phyloP scores from a whole-genome alignment of 495 filamentous ascomycete genomes.

The Lophiostoma macrostomum region DNA sequence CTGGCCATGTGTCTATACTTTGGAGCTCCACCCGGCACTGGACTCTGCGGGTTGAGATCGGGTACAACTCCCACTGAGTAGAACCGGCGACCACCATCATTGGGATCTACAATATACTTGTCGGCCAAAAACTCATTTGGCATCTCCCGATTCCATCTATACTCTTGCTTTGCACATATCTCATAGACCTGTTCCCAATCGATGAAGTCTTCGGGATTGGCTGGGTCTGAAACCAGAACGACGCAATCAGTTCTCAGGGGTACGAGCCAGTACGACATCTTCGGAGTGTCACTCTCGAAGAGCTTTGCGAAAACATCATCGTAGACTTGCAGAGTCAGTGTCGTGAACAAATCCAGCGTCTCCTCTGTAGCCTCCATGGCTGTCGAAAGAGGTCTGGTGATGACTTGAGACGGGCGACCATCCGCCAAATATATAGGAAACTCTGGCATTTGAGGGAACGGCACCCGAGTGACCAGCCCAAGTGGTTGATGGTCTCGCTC shows the following conservation, averaged over 20 bases:
- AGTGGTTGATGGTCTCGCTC: slow-evolving; percentile 60
- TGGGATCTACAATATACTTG: slow-evolving; percentile 70
- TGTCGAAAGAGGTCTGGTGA: slow-evolving; percentile 40
- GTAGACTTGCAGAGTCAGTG: slow-evolving; percentile 73
- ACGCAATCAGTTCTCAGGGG: slow-evolving; percentile 43
- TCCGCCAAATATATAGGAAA: slow-evolving; percentile 70
- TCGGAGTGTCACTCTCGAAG: slow-evolving; percentile 59
- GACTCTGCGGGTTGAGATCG: slow-evolving; percentile 53
- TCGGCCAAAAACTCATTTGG: slow-evolving; percentile 56
- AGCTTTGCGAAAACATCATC: slow-evolving; percentile 86
- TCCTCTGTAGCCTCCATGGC: slow-evolving; percentile 44
- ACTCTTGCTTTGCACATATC: slow-evolving; percentile 50
- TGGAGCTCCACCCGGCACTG: slow-evolving; percentile 51
- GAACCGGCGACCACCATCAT: slow-evolving; percentile 67
- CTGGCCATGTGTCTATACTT: slow-evolving; percentile 52
- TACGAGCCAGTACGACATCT: slow-evolving; percentile 82
- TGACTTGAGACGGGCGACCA: slow-evolving; percentile 58
- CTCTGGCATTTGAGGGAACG: slow-evolving; percentile 59
- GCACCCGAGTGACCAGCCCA: slow-evolving; percentile 66
- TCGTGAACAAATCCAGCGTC: slow-evolving; percentile 53
- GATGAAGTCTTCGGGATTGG: slow-evolving; percentile 46
- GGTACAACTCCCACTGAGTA: slow-evolving; percentile 46
- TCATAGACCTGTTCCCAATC: slow-evolving; percentile 63
- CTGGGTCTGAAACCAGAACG: background rate
- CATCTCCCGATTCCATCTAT: slow-evolving; percentile 55